These are phyloP conservation scores for Gamarada debralockiae DNA, from an alignment of 495 filamentous ascomycete species.

Conservation along the genomic window DNA sequence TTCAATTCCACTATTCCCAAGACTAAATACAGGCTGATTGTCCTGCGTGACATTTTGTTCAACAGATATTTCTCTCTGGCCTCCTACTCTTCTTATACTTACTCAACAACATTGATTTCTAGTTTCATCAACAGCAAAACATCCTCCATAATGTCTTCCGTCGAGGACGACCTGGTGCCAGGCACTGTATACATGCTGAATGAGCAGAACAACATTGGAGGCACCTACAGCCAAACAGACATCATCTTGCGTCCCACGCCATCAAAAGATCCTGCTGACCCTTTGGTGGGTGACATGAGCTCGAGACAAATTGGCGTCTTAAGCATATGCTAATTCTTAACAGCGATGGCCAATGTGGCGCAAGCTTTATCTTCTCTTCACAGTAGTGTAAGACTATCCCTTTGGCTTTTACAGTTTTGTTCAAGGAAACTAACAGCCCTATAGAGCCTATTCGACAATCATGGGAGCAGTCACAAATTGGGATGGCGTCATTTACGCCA, in stretches of 20 bases:
- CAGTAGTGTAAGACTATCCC: background rate
- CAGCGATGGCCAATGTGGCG: background rate
- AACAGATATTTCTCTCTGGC: too few species aligned
- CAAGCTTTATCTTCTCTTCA: background rate
- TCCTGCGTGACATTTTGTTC: too few species aligned
- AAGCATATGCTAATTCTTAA: background rate
- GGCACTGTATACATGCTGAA: background rate
- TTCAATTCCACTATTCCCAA: too few species aligned
- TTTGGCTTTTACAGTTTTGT: background rate
- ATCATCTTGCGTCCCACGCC: background rate
- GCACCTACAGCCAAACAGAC: background rate
- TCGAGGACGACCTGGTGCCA: background rate
- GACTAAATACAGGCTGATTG: too few species aligned
- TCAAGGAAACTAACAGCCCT: background rate
- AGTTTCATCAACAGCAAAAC: too few species aligned
- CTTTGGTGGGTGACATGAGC: background rate
- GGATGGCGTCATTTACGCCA: background rate
- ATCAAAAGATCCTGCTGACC: background rate
- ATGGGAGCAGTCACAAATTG: background rate
- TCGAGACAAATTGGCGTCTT: background rate
- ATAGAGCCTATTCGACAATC: background rate
- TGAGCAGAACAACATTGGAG: background rate
- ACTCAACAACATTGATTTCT: too few species aligned
- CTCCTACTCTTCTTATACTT: too few species aligned
- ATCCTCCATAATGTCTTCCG: background rate